Evolutionary conservation across 345 rosid genomes (phyloP), one percentile per base, ranked within the genome.

Genomic region (Lepidium sativum): DNA sequence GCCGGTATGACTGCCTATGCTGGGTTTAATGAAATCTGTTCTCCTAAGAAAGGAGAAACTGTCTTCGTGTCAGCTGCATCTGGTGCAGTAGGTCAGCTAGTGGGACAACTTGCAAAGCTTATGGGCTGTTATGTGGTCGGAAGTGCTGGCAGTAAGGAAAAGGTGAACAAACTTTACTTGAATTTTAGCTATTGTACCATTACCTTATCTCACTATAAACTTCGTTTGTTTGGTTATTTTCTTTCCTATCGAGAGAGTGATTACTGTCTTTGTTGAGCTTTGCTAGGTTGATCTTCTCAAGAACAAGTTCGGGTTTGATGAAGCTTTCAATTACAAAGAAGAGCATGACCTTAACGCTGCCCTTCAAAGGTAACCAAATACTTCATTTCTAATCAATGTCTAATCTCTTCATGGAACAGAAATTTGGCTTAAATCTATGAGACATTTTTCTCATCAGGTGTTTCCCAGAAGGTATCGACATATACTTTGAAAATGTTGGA

Each of bases 41-140:
- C 69, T 48, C 89, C 88, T 32, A 84, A 77, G 70, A 68, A 77
- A 71, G 90, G 82, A 67, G 92, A 88, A 54, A 67, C 40, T 1
- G 86, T 88, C 56, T 88, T 68, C 29, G 70, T 86, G 7, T 85
- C 85, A 8, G 84, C 89, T 2, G 86, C 96, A n/a, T 82, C 92
- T 9, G 86, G 87, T 34, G 89, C 87, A 3, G 81, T 83, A 47
- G 96, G 96, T 38, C 86, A 88, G 76, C 83, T 87, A 38, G 87
- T 82, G 18, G 92, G 88, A 8, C 86, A 83, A 18, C 69, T 80
- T 34, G 92, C 88, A 1, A 86, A 86, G 73, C 39, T 79, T 15
- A 51, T 71, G 40, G 88, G 86, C 1, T 86, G 86, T 48, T 74
- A 83, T 75, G 88, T 86, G 25, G 88, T 83, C 48, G 92, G 88